Evolutionary conservation across 164 flowering plant species (phyloP), one percentile per base, ranked within the genome.

Genomic region (Vitis riparia): DNA sequence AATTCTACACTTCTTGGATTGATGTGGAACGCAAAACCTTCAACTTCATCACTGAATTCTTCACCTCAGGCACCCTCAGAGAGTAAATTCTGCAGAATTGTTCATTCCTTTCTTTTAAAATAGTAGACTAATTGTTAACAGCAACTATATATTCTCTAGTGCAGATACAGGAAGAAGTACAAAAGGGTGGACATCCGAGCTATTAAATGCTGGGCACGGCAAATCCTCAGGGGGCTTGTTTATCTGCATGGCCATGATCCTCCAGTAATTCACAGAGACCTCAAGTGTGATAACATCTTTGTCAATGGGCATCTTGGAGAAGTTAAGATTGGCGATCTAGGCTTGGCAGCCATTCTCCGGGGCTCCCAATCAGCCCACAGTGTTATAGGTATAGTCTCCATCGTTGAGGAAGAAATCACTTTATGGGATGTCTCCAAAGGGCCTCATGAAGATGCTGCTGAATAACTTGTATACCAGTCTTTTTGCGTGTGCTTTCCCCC

Each of bases 321-420:
- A 75, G 84, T 83, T 67, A 83, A 83, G 79, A 83, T 83, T 59
- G 87, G 87, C 55, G 87, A 84, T 70, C 69, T 84, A 13, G 87
- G 87, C 9, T 76, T 84, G 30, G 87, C 87, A 48, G 78, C 81
- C 2, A 77, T 84, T 50, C 85, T 84, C 49, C 68, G 60, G 37
- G 77, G 74, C 48, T 73, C 77, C 51, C 70, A 63, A 67, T 65
- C 71, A 44, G 82, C 81, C 11, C 85, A 82, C 62, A 82, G 85
- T 73, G 80, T 82, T 48, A 82, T 82, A 55, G 85, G 85, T 82
- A 79, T 51, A 8, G 10, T 1, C 8, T 49, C 51, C 37, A 9
- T 13, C 53, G 15, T 51, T 52, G 9, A 12, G 23, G 7, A 10
- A 51, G 32, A 55, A 5, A 55, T 3, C 7, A 37, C 44, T 37